These are phyloP conservation scores for Pichia sp. DNA, from an alignment of 1,139 yeast species.

Conservation along the genomic window DNA sequence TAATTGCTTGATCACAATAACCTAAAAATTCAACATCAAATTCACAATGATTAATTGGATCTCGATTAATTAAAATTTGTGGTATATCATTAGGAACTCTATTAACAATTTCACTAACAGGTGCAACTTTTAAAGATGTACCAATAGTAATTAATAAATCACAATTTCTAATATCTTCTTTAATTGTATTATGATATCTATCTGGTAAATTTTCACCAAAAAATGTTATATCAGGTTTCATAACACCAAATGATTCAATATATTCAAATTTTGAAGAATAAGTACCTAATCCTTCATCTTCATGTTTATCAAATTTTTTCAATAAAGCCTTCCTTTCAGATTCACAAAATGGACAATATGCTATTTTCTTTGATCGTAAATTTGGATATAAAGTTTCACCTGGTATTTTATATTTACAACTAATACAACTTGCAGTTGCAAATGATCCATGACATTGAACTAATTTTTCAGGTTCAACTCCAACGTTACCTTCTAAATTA, in stretches of 20 bases:
- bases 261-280: conserved; percentile 29
- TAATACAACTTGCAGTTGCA: conserved; percentile 82
- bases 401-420: conserved; percentile 62
- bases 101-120: conserved; percentile 90
- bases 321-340: conserved; percentile 35
- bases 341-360: conserved; percentile 67
- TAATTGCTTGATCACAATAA: conserved; percentile 80
- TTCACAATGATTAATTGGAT: conserved; percentile 69
- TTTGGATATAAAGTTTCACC: conserved; percentile 63
- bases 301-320: conserved; percentile 24
- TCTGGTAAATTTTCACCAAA: conserved; percentile 85
- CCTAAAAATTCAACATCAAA: conserved; percentile 82
- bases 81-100: conserved; percentile 66
- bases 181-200: conserved; percentile 59
- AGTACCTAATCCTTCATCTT: conserved; percentile 23
- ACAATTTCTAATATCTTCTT: conserved; percentile 56
- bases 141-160: conserved; percentile 86
- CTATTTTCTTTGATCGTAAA: conserved; percentile 55
- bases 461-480: conserved; percentile 59
- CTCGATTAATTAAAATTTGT: conserved; percentile 75
- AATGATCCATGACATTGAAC: conserved; percentile 97
- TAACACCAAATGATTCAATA: conserved; percentile 62
- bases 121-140: conserved; percentile 90
- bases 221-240: conserved; percentile 93
- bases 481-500: conserved; percentile 81